phyloP scores from a whole-genome alignment of 805 yeast species.

The Starmerella kuoi region DNA sequence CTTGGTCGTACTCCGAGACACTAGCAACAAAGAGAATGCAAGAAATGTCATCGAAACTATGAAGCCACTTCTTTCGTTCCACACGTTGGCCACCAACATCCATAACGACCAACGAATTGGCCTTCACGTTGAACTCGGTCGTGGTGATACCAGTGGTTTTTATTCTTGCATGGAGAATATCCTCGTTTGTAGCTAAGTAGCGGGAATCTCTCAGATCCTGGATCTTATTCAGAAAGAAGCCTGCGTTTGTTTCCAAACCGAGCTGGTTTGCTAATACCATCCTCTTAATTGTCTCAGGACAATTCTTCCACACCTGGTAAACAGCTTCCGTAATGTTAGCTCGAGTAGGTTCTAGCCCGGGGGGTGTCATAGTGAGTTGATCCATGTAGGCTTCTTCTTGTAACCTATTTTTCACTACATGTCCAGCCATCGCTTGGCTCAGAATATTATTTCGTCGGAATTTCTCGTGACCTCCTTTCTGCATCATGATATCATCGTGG shows the following conservation, averaged over 20 bases:
- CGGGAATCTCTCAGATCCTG: constrained; percentile 47
- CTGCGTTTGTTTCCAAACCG: constrained; percentile 74
- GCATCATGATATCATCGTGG: not conserved
- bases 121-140: constrained; percentile 55
- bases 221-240: constrained; percentile 70
- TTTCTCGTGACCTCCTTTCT: constrained; percentile 33
- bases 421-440: constrained; percentile 10
- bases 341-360: constrained; percentile 17
- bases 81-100: constrained; percentile 98
- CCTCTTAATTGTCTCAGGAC: constrained; percentile 34
- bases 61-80: constrained; percentile 95
- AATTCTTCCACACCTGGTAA: constrained; percentile 45
- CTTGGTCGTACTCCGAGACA: constrained; percentile 84
- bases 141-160: constrained; percentile 95
- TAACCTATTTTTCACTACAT: constrained; percentile 3
- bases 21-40: constrained; percentile 82
- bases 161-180: constrained; percentile 79
- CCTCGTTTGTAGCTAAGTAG: constrained; percentile 66
- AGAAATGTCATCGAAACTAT: constrained; percentile 84
- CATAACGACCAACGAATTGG: constrained; percentile 57
- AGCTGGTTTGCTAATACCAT: constrained; percentile 49
- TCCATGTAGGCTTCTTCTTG: constrained; percentile 4
- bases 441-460: constrained; percentile 30
- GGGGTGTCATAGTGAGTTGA: not conserved
- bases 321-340: constrained; percentile 55